Evolutionary conservation across 768 basidiomycete species (phyloP).

Genomic region (Lentinula raphanica): DNA sequence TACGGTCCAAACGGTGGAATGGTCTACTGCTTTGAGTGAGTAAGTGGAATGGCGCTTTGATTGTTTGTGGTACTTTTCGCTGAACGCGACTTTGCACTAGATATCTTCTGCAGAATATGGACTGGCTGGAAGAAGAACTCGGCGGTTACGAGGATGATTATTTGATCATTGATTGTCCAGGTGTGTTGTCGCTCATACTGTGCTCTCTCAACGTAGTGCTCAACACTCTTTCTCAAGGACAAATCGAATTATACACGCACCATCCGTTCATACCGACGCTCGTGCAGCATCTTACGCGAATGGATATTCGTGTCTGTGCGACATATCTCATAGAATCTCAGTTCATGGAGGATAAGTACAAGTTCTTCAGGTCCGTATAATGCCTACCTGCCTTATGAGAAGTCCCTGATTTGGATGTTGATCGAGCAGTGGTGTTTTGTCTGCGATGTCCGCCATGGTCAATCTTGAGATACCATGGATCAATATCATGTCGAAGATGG

Average conservation of each 20-base stretch:
- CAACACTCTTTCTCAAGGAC: conserved; percentile 48
- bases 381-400: conserved; percentile 1
- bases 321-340: conserved; percentile 95
- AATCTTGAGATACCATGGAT: conserved; percentile 96
- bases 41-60: conserved; percentile 35
- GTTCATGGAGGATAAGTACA: conserved; percentile 99
- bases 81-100: conserved; percentile 33
- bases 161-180: conserved; percentile 87
- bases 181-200: conserved; percentile 30
- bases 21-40: conserved; percentile 99
- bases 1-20: conserved; percentile 97
- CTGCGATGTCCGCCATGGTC: conserved; percentile 99
- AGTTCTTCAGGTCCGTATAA: conserved; percentile 78
- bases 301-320: conserved; percentile 84
- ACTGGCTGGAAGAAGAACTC: conserved; percentile 96
- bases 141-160: conserved; percentile 96
- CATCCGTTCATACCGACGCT: conserved; percentile 93
- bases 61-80: too few species aligned
- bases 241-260: conserved; percentile 98
- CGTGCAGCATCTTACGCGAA: conserved; percentile 63
- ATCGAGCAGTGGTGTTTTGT: conserved; percentile 74
- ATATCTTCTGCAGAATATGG: conserved; percentile 94
- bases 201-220: background rate
- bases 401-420: conserved; percentile 8
- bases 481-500: conserved; percentile 99